These are phyloP conservation scores for Prunus mume DNA, from an alignment of 306 rosid species.

Conservation along the genomic window DNA sequence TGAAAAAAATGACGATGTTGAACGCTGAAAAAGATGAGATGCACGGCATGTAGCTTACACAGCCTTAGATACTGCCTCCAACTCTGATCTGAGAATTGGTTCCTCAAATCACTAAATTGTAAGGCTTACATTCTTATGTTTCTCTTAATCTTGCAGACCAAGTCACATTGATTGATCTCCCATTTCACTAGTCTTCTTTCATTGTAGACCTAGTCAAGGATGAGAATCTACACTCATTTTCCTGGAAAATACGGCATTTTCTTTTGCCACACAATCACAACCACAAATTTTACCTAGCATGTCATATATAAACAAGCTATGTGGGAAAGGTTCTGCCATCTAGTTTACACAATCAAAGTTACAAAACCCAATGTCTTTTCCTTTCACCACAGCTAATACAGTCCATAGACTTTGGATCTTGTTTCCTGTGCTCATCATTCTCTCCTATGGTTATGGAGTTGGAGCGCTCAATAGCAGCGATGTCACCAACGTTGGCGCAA, in stretches of 20 bases:
- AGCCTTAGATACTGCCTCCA: no score
- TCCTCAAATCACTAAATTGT: no score
- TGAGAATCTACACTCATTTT: neutral
- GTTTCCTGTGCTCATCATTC: neutral
- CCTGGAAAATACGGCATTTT: neutral
- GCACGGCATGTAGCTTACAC: no score
- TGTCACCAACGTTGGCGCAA: constrained; percentile 35
- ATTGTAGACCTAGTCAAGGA: neutral
- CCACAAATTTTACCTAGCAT: neutral
- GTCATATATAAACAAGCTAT: neutral
- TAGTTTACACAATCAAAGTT: neutral
- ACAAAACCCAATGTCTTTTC: constrained; percentile 13
- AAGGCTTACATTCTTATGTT: no score
- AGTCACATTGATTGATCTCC: neutral
- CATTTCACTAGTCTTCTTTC: neutral
- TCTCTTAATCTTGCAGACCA: no score
- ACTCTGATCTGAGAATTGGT: no score
- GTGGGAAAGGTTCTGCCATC: neutral
- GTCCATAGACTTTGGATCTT: constrained; percentile 16
- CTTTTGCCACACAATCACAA: neutral
- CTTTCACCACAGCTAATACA: neutral
- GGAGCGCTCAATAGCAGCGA: constrained; percentile 10
- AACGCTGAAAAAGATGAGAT: no score
- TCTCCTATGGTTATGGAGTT: constrained; percentile 19
- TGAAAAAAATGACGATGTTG: no score